These are phyloP conservation scores for Mycotypha africana DNA, from an alignment of 371 early-diverging fungal genomes.

Conservation along the genomic window DNA sequence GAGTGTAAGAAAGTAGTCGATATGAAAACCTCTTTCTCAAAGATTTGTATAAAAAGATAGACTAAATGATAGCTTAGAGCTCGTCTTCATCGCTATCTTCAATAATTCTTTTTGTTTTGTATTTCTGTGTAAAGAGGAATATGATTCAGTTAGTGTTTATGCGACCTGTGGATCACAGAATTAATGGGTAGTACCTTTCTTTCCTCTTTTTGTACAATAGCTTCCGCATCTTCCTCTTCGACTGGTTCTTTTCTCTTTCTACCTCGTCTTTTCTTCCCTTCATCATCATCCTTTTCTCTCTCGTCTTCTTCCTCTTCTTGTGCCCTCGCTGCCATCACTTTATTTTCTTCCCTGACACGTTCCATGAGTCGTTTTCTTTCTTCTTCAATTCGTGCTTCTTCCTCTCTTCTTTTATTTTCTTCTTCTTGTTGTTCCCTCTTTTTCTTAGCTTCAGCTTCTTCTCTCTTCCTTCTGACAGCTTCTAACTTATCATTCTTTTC, in stretches of 20 bases:
- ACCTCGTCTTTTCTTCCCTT: slow-evolving; percentile 12
- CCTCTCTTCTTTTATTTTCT: slow-evolving; percentile 15
- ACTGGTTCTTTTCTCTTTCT: slow-evolving; percentile 14
- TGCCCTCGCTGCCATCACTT: slow-evolving; percentile 20
- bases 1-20: too few species aligned
- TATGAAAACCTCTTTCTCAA: too few species aligned
- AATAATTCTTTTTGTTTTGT: not conserved
- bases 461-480: slow-evolving; percentile 45
- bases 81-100: not conserved
- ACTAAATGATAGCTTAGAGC: too few species aligned
- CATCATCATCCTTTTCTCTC: slow-evolving; percentile 21
- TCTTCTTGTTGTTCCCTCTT: slow-evolving; percentile 21
- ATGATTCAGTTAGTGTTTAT: too few species aligned
- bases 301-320: slow-evolving; percentile 21
- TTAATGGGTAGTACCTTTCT: too few species aligned
- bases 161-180: too few species aligned
- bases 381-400: slow-evolving; percentile 21
- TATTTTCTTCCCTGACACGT: slow-evolving; percentile 23
- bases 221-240: slow-evolving; percentile 11
- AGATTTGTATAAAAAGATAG: too few species aligned
- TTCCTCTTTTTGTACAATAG: not conserved
- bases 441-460: slow-evolving; percentile 17
- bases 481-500: slow-evolving; percentile 38
- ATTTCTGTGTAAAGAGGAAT: not conserved
- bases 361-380: slow-evolving; percentile 21